Conservation (phyloP, 768 basidiomycete species). For the Termitomyces sp. region DNA sequence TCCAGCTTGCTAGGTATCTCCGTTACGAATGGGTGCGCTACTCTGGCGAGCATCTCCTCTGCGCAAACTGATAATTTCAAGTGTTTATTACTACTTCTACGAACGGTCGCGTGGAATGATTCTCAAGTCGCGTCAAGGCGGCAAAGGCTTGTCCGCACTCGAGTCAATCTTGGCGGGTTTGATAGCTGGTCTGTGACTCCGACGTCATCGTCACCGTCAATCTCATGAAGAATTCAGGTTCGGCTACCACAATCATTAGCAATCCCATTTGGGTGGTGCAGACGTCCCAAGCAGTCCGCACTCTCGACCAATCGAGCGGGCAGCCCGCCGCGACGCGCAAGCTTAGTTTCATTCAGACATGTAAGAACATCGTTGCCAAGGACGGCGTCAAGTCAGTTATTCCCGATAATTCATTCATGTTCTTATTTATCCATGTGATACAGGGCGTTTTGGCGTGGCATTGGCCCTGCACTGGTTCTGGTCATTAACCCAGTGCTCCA, state of each 20-base stretch:
- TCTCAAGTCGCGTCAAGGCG: slow-evolving; percentile 46
- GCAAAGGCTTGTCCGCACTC: slow-evolving; percentile 71
- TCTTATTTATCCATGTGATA: not conserved
- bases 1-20: slow-evolving; percentile 89
- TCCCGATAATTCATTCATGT: not conserved
- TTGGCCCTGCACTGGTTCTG: slow-evolving; percentile 89
- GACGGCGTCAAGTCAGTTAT: slow-evolving; percentile 51
- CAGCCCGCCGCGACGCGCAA: slow-evolving; percentile 30
- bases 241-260: slow-evolving; percentile 80
- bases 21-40: slow-evolving; percentile 79
- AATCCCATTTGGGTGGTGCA: slow-evolving; percentile 99
- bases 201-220: not conserved
- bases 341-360: slow-evolving; percentile 60
- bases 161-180: slow-evolving; percentile 89
- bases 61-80: slow-evolving; percentile 21
- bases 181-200: slow-evolving; percentile 62
- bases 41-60: not conserved
- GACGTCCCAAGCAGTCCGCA: slow-evolving; percentile 77
- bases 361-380: slow-evolving; percentile 62
- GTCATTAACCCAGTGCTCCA: slow-evolving; percentile 94
- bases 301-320: slow-evolving; percentile 32
- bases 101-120: slow-evolving; percentile 61
- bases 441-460: slow-evolving; percentile 86
- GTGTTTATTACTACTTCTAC: slow-evolving; percentile 93
- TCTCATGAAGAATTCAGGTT: slow-evolving; percentile 44